Evolutionary conservation across 2,329 filamentous ascomycete genomes (phyloP).

Genomic region (Diaporthe sp.): DNA sequence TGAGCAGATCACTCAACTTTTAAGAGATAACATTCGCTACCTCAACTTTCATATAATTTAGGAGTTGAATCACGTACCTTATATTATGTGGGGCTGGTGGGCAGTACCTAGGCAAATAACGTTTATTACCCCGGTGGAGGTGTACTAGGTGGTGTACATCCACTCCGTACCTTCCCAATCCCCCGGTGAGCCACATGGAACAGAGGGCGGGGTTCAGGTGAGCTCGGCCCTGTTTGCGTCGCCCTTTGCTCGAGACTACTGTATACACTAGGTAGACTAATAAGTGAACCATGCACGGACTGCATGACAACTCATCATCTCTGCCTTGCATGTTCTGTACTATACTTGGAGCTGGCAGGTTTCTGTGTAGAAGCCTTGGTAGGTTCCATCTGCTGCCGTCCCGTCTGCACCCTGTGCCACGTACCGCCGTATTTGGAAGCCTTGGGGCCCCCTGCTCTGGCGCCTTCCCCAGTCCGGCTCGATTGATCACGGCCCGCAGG

Average conservation of each 20-base stretch:
- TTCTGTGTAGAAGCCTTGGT: not conserved
- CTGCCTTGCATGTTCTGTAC: not conserved
- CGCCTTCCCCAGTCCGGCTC: slow-evolving; percentile 20
- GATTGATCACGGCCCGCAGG: slow-evolving; percentile 7
- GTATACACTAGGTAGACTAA: too few relatives aligned
- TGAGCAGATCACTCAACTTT: too few relatives aligned
- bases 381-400: slow-evolving; percentile 1
- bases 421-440: slow-evolving; percentile 25
- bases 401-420: not conserved
- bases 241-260: not conserved
- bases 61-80: too few relatives aligned
- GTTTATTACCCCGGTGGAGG: not conserved
- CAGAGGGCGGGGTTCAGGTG: slow-evolving; percentile 7
- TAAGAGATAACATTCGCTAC: too few relatives aligned
- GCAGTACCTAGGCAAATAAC: too few relatives aligned
- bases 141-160: too few relatives aligned
- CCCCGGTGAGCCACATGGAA: slow-evolving; percentile 18
- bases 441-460: not conserved
- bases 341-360: too few relatives aligned
- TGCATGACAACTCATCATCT: slow-evolving; percentile 32
- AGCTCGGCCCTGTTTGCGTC: not conserved
- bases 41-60: too few relatives aligned
- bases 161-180: not conserved
- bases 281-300: not conserved
- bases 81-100: too few relatives aligned